Percentiles rank a stretch among this genome's conserved stretches.
Conservation (phyloP, 306 rosid species). For the Gastrolobium bilobum region DNA sequence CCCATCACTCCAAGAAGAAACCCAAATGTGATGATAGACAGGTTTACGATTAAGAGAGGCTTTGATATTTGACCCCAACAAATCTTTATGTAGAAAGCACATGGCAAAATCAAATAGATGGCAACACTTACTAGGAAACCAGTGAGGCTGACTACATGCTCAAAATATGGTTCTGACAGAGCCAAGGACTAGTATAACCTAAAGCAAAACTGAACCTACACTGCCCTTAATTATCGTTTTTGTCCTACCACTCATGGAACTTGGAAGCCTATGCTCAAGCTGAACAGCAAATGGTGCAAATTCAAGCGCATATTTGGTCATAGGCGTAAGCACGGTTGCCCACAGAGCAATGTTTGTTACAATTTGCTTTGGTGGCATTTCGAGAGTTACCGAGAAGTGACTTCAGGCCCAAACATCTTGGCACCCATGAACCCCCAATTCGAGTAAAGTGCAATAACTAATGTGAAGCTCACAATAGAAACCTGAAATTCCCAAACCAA, state of each 20-base stretch:
- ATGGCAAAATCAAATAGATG: constrained; percentile 63
- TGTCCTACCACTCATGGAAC: constrained; percentile 52
- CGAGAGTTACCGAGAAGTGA: constrained; percentile 75
- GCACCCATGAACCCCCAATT: constrained; percentile 75
- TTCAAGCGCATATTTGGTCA: constrained; percentile 86
- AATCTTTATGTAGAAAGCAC: constrained; percentile 71
- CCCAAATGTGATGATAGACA: constrained; percentile 57
- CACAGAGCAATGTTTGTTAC: constrained; percentile 74
- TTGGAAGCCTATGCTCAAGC: constrained; percentile 65
- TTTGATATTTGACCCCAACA: constrained; percentile 66
- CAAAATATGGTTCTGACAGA: constrained; percentile 72
- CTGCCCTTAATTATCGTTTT: constrained; percentile 59
- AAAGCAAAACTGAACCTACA: constrained; percentile 60
- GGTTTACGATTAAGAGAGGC: constrained; percentile 54
- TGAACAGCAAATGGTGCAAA: constrained; percentile 79
- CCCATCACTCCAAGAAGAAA: constrained; percentile 66
- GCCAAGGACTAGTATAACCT: constrained; percentile 67
- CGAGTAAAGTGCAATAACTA: constrained; percentile 57
- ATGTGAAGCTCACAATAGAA: constrained; percentile 71
- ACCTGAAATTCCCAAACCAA: constrained; percentile 57
- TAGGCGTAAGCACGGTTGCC: constrained; percentile 83
- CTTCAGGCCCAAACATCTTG: constrained; percentile 67
- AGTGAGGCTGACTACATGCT: constrained; percentile 74
- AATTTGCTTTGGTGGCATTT: constrained; percentile 64
- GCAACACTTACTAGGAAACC: constrained; percentile 70